Base-by-base conservation (phyloP, 495 filamentous ascomycete genomes). In the Recurvomyces mirabilis region DNA sequence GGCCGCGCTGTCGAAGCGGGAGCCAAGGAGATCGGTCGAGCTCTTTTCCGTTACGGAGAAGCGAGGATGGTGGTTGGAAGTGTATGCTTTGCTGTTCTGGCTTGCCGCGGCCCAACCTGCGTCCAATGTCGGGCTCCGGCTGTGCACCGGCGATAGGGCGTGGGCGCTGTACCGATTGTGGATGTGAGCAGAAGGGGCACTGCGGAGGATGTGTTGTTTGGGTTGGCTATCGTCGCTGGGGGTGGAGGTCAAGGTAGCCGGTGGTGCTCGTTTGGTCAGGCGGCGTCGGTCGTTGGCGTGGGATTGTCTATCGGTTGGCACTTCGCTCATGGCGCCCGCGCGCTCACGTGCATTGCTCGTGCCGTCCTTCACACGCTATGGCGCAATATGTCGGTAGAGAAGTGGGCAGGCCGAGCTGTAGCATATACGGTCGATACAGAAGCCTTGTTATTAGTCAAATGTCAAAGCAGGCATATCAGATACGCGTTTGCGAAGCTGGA, bases 1-100 rank as follows among this genome's bases (percentile, higher is more conserved):
- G 10, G 46, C 51, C 3, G 54, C 51, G 18, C 47, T 51, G 43
- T 54, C 51, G 51, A 54, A 57, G 5, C 38, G 26, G 19, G 40
- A 38, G 1, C 51, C 54, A n/a, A 57, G 47, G 11, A 54, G 41
- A 28, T 51, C 51, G 17, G 36, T 24, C 6, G 53, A 48, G 10
- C 25, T 40, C 44, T 52, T 52, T 15, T 53, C 46, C 15, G 44
- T 50, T 10, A 50, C 46, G 12, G 53, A 53, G 17, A 25, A 41
- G 0, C 45, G 50, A 0, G 53, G 29, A 21, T 52, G 42, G 12
- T 36, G 43, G 19, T 40, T 31, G 5, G 39, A 14, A 14, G 25
- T 18, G 39, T 42, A 20, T 3, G 39, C 41, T 22, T 24, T 24
- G 21, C 15, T 32, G 37, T 26, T 26, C 17, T 40, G 25, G 19